Evolutionary conservation across 202 grass and related monocot species (phyloP).

Genomic region (Zoysia matrella): DNA sequence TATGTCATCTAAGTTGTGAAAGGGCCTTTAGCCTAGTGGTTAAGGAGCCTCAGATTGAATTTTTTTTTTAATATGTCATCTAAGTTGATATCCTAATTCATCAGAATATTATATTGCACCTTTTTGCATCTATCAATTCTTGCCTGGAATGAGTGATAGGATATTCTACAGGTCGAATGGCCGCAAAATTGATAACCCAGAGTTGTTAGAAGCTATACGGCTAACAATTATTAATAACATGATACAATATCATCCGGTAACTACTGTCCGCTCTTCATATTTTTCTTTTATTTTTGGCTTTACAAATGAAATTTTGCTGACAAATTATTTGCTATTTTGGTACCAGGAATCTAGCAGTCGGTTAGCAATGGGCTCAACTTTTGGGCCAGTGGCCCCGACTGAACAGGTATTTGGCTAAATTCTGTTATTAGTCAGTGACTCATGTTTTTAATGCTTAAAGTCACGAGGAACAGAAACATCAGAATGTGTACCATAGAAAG

Average conservation of each 20-base stretch:
- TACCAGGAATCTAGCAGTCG: conserved; percentile 89
- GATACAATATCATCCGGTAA: conserved; percentile 96
- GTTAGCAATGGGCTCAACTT: conserved; percentile 95
- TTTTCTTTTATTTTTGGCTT: neutral
- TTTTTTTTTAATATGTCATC: conserved; percentile 18
- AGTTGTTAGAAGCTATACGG: conserved; percentile 92
- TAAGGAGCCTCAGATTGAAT: too few species aligned
- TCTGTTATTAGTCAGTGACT: too few species aligned
- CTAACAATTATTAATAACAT: conserved; percentile 96
- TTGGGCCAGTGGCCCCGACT: conserved; percentile 76
- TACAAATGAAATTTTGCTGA: conserved; percentile 3
- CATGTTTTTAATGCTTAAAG: conserved; percentile 10
- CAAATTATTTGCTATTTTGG: conserved; percentile 1
- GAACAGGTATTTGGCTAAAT: conserved; percentile 50
- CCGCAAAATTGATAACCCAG: conserved; percentile 94
- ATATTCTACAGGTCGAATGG: conserved; percentile 87
- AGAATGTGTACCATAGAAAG: neutral
- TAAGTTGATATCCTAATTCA: conserved; percentile 31
- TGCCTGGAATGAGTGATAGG: conserved; percentile 60
- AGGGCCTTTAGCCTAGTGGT: too few species aligned
- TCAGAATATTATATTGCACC: conserved; percentile 39
- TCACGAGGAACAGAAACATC: conserved; percentile 8
- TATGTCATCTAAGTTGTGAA: too few species aligned
- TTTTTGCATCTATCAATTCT: conserved; percentile 57
- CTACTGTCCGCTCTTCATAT: neutral